Conservation (phyloP, 2,329 filamentous ascomycete species). For the Apiospora saccharicola region DNA sequence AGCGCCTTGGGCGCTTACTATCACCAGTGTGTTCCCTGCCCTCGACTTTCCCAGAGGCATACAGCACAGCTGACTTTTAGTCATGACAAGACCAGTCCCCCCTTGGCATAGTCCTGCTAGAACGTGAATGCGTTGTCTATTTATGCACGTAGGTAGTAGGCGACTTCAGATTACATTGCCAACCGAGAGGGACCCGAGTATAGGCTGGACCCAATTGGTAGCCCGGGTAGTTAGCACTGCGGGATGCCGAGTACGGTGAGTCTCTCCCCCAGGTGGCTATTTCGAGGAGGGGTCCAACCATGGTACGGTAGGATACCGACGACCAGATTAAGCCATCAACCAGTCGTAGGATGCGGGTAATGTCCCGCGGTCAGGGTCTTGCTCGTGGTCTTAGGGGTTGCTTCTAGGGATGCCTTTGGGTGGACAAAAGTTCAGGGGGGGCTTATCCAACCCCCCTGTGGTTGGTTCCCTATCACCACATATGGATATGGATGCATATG, state of each 20-base stretch:
- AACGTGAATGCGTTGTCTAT: background rate
- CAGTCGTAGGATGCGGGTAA: background rate
- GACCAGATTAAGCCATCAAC: background rate
- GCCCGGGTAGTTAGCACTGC: background rate
- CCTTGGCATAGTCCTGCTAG: background rate
- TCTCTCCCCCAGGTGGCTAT: background rate
- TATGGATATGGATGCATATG: background rate
- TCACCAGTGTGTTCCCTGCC: background rate
- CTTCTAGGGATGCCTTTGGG: background rate
- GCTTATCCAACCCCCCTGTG: background rate
- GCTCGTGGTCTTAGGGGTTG: background rate
- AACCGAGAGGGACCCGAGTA: background rate
- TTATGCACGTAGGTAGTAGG: background rate
- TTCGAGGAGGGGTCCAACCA: background rate
- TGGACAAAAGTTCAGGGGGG: background rate
- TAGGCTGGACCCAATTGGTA: background rate
- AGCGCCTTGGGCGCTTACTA: constrained; percentile 13
- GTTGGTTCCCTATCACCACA: background rate
- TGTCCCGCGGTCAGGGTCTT: background rate
- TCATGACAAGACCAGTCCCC: background rate
- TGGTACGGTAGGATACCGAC: background rate
- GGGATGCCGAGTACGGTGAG: constrained; percentile 3
- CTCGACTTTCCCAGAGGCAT: background rate
- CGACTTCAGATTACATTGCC: background rate
- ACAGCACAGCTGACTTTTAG: background rate